Percentiles rank a stretch among this genome's conserved stretches.
Evolutionary conservation across 2,329 filamentous ascomycete species (phyloP).

Genomic region (Harringtonia lauricola): DNA sequence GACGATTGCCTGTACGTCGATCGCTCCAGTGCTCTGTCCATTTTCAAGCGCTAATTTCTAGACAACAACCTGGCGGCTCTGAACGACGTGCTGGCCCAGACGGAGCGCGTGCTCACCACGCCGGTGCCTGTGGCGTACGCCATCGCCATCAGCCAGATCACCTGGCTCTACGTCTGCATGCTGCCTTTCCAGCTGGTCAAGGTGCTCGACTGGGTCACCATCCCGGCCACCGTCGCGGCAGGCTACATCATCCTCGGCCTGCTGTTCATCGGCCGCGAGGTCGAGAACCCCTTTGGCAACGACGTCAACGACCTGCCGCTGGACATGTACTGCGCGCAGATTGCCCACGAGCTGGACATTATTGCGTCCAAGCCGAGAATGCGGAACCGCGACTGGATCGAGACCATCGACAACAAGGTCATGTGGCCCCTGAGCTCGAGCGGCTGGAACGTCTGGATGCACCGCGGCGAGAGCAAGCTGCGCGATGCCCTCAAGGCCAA

Average conservation of each 20-base stretch:
- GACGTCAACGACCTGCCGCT: slow-evolving; percentile 59
- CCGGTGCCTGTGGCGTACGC: slow-evolving; percentile 62
- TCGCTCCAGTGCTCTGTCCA: slow-evolving; percentile 11
- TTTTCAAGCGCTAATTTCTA: slow-evolving; percentile 8
- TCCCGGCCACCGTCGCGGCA: slow-evolving; percentile 52
- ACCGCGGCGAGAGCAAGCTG: slow-evolving; percentile 33
- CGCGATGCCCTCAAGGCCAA: slow-evolving; percentile 21
- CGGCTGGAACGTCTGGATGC: slow-evolving; percentile 35
- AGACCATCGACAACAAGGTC: slow-evolving; percentile 23
- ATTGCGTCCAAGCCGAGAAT: slow-evolving; percentile 44
- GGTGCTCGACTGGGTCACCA: slow-evolving; percentile 52
- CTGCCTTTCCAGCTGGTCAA: slow-evolving; percentile 60
- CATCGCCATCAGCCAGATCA: slow-evolving; percentile 66
- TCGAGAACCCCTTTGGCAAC: slow-evolving; percentile 58
- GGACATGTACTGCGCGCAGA: slow-evolving; percentile 52
- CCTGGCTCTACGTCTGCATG: slow-evolving; percentile 61
- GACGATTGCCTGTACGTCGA: slow-evolving; percentile 26
- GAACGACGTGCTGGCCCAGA: slow-evolving; percentile 54
- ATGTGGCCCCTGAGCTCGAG: slow-evolving; percentile 29
- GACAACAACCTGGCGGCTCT: slow-evolving; percentile 37
- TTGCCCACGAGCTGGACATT: slow-evolving; percentile 52
- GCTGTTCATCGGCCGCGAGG: slow-evolving; percentile 53
- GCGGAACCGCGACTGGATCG: slow-evolving; percentile 35
- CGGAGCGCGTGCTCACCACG: slow-evolving; percentile 61
- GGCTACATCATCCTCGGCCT: slow-evolving; percentile 65